phyloP scores from a whole-genome alignment of 169 alveolate species.

The Cryptosporidium baileyi region DNA sequence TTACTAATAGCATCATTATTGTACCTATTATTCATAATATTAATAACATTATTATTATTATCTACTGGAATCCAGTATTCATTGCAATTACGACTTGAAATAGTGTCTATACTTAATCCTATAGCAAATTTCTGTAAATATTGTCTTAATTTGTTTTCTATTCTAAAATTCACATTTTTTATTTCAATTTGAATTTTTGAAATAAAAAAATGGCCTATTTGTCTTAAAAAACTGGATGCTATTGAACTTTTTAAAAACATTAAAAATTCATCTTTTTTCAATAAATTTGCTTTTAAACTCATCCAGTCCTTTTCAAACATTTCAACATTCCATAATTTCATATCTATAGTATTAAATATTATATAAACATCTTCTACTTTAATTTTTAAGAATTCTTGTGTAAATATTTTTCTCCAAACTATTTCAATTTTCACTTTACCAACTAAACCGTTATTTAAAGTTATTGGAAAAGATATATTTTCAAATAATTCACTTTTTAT shows the following conservation, averaged over 20 bases:
- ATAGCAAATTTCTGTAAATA: slow-evolving; percentile 20
- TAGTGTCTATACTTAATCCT: slow-evolving; percentile 22
- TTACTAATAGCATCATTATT: neutral
- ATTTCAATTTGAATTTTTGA: slow-evolving; percentile 63
- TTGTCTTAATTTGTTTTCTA: neutral
- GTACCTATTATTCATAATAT: neutral
- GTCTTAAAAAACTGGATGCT: slow-evolving; percentile 56
- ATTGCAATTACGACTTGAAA: slow-evolving; percentile 28
- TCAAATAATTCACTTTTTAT: slow-evolving; percentile 38
- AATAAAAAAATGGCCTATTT: slow-evolving; percentile 10
- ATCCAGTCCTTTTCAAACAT: slow-evolving; percentile 62
- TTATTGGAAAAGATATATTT: slow-evolving; percentile 21
- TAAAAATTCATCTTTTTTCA: slow-evolving; percentile 40
- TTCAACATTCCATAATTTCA: slow-evolving; percentile 47
- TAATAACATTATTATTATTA: neutral
- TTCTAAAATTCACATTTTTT: slow-evolving; percentile 46
- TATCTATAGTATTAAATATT: slow-evolving; percentile 42
- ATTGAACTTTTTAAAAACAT: slow-evolving; percentile 27
- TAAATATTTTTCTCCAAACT: slow-evolving; percentile 38
- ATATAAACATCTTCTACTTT: slow-evolving; percentile 29
- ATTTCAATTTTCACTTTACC: slow-evolving; percentile 52
- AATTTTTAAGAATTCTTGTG: slow-evolving; percentile 43
- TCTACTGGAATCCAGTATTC: slow-evolving; percentile 61
- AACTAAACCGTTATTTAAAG: slow-evolving; percentile 27
- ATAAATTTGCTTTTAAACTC: slow-evolving; percentile 20